These are phyloP conservation scores for Tritrichomonas foetus DNA, from an alignment of 208 protist species.

Conservation along the genomic window DNA sequence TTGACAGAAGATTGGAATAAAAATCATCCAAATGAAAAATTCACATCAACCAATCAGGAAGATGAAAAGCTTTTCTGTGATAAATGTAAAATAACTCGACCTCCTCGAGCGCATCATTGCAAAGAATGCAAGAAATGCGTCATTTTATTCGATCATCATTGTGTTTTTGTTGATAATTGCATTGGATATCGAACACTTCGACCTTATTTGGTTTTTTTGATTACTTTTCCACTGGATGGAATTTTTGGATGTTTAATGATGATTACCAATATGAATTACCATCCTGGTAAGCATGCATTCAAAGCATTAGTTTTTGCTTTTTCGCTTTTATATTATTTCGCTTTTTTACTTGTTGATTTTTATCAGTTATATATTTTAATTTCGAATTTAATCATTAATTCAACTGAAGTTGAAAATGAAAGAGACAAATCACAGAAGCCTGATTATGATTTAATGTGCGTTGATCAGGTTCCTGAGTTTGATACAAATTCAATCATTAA, in stretches of 20 bases:
- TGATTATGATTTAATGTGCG: background rate
- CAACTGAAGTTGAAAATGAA: background rate
- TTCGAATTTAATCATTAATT: background rate
- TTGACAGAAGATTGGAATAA: too few relatives aligned
- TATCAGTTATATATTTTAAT: background rate
- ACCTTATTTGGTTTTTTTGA: slow-evolving; percentile 12
- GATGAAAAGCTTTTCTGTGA: slow-evolving; percentile 16
- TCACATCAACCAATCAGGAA: too few relatives aligned
- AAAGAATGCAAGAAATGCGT: slow-evolving; percentile 23
- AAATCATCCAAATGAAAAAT: too few relatives aligned
- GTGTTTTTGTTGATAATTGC: slow-evolving; percentile 20
- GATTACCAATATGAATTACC: background rate
- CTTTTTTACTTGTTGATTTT: background rate
- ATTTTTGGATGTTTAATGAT: background rate
- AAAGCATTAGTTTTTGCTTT: background rate
- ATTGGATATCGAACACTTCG: background rate
- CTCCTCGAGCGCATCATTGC: slow-evolving; percentile 28
- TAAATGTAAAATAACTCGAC: background rate
- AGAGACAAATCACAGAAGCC: background rate
- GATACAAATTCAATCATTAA: background rate
- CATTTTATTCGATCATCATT: slow-evolving; percentile 29
- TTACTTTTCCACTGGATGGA: background rate
- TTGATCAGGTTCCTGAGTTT: background rate
- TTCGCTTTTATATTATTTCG: background rate
- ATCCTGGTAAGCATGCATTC: background rate